Evolutionary conservation across 2,329 filamentous ascomycete genomes (phyloP).

Genomic region (Pseudofabraea citricarpa): DNA sequence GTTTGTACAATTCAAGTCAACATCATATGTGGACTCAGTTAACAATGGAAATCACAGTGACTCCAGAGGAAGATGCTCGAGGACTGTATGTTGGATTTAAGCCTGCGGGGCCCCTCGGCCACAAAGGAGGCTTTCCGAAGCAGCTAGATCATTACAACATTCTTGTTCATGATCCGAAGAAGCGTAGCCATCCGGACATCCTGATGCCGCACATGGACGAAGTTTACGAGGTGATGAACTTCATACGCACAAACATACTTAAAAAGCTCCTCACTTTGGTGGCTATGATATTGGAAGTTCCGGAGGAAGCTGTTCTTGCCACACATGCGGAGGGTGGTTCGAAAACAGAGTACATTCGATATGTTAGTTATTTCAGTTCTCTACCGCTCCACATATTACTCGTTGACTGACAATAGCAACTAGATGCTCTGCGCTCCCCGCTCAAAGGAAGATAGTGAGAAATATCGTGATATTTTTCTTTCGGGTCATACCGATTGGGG

Average conservation of each 20-base stretch:
- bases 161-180: conserved; percentile 18
- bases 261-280: conserved; percentile 33
- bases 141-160: conserved; percentile 10
- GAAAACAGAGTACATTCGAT: conserved; percentile 33
- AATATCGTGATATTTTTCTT: conserved; percentile 33
- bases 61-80: conserved; percentile 24
- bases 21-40: background rate
- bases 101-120: conserved; percentile 19
- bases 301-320: conserved; percentile 31
- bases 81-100: conserved; percentile 27
- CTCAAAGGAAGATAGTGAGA: conserved; percentile 29
- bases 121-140: conserved; percentile 13
- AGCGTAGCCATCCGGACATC: conserved; percentile 17
- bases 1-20: background rate
- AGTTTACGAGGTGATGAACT: conserved; percentile 23
- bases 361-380: conserved; percentile 4
- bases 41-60: conserved; percentile 9
- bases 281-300: conserved; percentile 33
- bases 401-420: background rate
- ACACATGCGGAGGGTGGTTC: conserved; percentile 30
- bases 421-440: conserved; percentile 34
- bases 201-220: conserved; percentile 20
- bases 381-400: background rate
- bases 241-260: conserved; percentile 24
- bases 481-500: conserved; percentile 38